These are phyloP conservation scores for Didymella segeticola DNA, from an alignment of 2,329 filamentous ascomycete genomes.

Conservation along the genomic window DNA sequence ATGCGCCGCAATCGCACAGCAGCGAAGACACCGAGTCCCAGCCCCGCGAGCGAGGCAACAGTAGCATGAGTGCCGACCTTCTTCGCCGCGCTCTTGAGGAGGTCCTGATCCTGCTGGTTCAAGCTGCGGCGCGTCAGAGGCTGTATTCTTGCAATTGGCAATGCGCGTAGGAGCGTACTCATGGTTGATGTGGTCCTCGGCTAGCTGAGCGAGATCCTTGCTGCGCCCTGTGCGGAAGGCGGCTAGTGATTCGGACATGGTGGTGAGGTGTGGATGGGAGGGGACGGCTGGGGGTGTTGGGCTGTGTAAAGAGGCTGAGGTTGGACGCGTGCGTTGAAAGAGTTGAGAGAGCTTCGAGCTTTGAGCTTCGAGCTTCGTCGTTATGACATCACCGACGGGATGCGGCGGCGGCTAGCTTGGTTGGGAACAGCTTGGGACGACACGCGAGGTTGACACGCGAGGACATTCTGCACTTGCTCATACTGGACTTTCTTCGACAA, in stretches of 20 bases:
- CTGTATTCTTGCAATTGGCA: background rate
- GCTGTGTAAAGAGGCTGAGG: too few species aligned
- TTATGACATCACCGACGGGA: conserved; percentile 7
- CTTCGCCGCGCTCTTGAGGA: conserved; percentile 61
- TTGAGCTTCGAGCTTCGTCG: conserved; percentile 9
- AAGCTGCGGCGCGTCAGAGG: conserved; percentile 42
- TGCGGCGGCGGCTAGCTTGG: conserved; percentile 2
- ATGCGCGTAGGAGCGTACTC: conserved; percentile 33
- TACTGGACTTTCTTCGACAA: too few species aligned
- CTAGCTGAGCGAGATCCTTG: conserved; percentile 37
- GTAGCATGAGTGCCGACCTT: conserved; percentile 63
- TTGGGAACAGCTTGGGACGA: conserved; percentile 2
- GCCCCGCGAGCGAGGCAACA: conserved; percentile 65
- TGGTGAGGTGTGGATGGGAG: background rate
- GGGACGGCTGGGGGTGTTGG: too few species aligned
- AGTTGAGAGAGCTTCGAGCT: too few species aligned
- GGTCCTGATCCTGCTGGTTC: conserved; percentile 64
- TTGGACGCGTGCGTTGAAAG: conserved; percentile 2
- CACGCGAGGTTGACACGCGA: conserved; percentile 3
- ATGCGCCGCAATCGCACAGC: conserved; percentile 64
- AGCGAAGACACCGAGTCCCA: conserved; percentile 62
- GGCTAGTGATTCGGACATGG: conserved; percentile 41
- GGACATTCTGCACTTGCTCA: background rate
- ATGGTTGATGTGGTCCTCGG: conserved; percentile 44
- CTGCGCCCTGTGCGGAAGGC: conserved; percentile 39